These are phyloP conservation scores for Pichia membranifaciens DNA, from an alignment of 805 yeast genomes.

Conservation along the genomic window DNA sequence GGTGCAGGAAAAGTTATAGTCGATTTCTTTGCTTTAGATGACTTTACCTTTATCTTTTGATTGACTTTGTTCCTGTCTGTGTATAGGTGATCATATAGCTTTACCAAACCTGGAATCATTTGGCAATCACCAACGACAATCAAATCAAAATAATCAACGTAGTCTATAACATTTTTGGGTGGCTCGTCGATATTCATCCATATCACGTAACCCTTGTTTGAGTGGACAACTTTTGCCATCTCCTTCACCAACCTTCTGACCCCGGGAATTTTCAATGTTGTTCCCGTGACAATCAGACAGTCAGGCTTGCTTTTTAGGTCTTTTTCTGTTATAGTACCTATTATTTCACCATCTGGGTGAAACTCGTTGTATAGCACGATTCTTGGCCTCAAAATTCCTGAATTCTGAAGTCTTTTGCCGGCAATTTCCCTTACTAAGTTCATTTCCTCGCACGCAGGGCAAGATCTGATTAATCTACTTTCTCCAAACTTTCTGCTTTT, in stretches of 20 bases:
- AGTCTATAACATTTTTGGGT: conserved; percentile 41
- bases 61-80: conserved; percentile 13
- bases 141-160: conserved; percentile 49
- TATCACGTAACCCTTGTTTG: conserved; percentile 51
- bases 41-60: conserved; percentile 2
- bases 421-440: conserved; percentile 51
- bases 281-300: conserved; percentile 75
- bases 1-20: too few relatives aligned
- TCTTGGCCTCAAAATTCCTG: conserved; percentile 59
- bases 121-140: conserved; percentile 66
- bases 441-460: conserved; percentile 59
- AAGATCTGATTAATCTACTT: conserved; percentile 40
- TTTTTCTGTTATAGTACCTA: conserved; percentile 64
- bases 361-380: conserved; percentile 67
- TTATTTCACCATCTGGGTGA: conserved; percentile 84
- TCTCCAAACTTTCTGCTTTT: conserved; percentile 17
- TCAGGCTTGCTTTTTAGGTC: conserved; percentile 69
- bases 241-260: conserved; percentile 57
- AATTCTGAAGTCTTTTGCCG: conserved; percentile 59
- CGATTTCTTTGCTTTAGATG: not conserved
- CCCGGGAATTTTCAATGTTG: conserved; percentile 77
- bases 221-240: conserved; percentile 50
- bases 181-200: conserved; percentile 60
- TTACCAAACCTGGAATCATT: conserved; percentile 35
- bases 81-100: conserved; percentile 20